Percentiles rank a stretch among this genome's conserved stretches.
phyloP scores from a whole-genome alignment of 495 filamentous ascomycete genomes.

The Venustampulla echinocandica region DNA sequence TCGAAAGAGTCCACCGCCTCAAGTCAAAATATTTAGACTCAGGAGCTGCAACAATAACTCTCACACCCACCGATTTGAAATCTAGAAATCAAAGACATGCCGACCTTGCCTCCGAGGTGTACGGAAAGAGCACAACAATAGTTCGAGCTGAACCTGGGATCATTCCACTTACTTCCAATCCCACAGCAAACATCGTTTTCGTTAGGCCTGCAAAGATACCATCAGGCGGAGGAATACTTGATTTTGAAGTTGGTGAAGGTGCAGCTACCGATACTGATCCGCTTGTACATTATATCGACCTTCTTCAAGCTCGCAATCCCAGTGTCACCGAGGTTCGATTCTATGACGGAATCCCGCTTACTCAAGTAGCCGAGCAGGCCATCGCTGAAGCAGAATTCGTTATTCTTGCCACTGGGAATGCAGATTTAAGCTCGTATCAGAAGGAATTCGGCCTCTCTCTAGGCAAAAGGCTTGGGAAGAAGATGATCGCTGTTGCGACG shows the following conservation, averaged over 20 bases:
- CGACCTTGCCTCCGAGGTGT: conserved; percentile 28
- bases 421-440: conserved; percentile 34
- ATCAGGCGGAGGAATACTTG: conserved; percentile 34
- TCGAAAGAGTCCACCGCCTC: conserved; percentile 28
- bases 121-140: conserved; percentile 35
- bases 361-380: conserved; percentile 23
- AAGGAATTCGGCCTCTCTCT: conserved; percentile 29
- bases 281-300: conserved; percentile 29
- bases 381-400: conserved; percentile 34
- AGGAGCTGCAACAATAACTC: conserved; percentile 20
- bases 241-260: conserved; percentile 37
- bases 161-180: conserved; percentile 29
- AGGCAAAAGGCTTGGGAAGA: conserved; percentile 22
- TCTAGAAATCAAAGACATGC: conserved; percentile 2
- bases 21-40: conserved; percentile 32
- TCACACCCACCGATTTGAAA: background rate
- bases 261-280: conserved; percentile 30
- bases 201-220: conserved; percentile 37
- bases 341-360: conserved; percentile 24
- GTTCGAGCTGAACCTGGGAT: conserved; percentile 27
- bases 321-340: conserved; percentile 30
- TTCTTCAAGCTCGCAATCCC: conserved; percentile 22
- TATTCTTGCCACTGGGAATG: conserved; percentile 35
- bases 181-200: conserved; percentile 29
- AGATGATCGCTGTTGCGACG: conserved; percentile 34